Evolutionary conservation across 345 rosid genomes (phyloP), one percentile per base, ranked within the genome.

Genomic region (Ricinus communis): DNA sequence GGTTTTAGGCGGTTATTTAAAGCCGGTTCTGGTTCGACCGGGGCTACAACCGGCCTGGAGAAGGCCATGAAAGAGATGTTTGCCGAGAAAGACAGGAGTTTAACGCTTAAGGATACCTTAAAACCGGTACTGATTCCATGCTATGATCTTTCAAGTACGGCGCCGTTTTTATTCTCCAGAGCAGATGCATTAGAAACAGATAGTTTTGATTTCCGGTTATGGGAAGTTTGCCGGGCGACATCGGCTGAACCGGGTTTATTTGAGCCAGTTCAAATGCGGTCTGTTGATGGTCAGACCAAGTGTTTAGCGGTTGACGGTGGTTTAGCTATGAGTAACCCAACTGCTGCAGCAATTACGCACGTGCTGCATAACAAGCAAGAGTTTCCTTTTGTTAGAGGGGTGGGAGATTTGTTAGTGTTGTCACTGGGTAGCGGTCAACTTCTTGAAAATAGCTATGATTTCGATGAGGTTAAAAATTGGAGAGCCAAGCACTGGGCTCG

Each of bases 181-280:
- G 98, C 98, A n/a, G 98, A 94, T 74, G 98, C 97, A 1, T 77
- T 94, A 4, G 97, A 94, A 79, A 91, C 96, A 0, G 96, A 91
- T 77, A 82, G 95, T 41, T 94, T 75, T 47, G 92, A 94, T 72
- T 94, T 94, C 76, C 84, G 85, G 27, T 87, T 94, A 1, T 86
- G 88, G 90, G 97, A 94, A 83, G 97, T 94, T 24, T 91, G 98
- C 72, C 85, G 91, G 58, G 99, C 93, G 38, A 94, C 99, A 8
- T 85, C 93, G n/a, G 96, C 98, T 4, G 92, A 91, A 47, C 97
- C 97, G 18, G 97, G 90, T 0, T 71, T 85, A 50, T 87, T 86
- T 68, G 88, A 88, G 15, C 97, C 99, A 12, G 80, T 90, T 55
- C 71, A 63, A 79, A 83, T 94, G 87, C 75, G 68, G 71, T 94